A percentile compares a stretch with the other conserved stretches of the same genome.
phyloP scores from a whole-genome alignment of 2,329 filamentous ascomycete species.

The Neodidymelliopsis sp. region DNA sequence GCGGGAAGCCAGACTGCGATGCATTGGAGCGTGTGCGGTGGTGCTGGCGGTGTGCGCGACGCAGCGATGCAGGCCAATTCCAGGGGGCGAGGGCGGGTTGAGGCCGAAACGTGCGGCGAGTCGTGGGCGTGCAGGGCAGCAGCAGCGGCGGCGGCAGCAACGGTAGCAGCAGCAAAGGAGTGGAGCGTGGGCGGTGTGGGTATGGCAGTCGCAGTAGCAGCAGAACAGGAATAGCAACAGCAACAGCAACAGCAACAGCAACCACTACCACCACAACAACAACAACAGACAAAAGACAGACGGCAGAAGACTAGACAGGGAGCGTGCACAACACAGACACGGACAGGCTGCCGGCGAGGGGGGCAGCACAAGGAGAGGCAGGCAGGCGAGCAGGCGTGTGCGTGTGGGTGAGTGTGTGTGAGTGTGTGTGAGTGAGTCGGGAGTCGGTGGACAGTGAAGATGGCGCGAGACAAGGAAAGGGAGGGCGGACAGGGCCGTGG shows the following conservation, averaged over 20 bases:
- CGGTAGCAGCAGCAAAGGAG: slow-evolving; percentile 2
- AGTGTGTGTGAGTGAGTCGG: neutral
- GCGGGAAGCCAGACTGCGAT: slow-evolving; percentile 48
- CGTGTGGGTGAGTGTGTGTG: neutral
- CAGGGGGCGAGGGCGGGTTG: slow-evolving; percentile 19
- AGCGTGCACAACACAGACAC: slow-evolving; percentile 8
- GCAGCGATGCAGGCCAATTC: slow-evolving; percentile 6
- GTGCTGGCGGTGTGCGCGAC: slow-evolving; percentile 15
- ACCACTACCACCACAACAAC: too few relatives aligned
- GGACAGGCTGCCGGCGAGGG: neutral
- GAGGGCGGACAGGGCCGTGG: slow-evolving; percentile 16
- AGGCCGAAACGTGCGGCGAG: slow-evolving; percentile 19
- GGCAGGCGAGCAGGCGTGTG: neutral
- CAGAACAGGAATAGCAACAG: too few relatives aligned
- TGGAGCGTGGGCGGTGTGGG: slow-evolving; percentile 1
- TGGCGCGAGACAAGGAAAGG: neutral
- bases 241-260: neutral
- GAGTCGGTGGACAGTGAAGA: neutral
- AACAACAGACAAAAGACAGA: slow-evolving; percentile 6
- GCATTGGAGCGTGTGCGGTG: slow-evolving; percentile 36
- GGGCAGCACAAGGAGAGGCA: slow-evolving; percentile 9
- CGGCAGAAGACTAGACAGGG: slow-evolving; percentile 16
- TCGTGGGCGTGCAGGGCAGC: slow-evolving; percentile 18
- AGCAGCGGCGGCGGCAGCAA: neutral
- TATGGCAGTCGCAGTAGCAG: too few relatives aligned